Conservation (phyloP, 2,329 filamentous ascomycete species). For the Colletotrichum sojae region DNA sequence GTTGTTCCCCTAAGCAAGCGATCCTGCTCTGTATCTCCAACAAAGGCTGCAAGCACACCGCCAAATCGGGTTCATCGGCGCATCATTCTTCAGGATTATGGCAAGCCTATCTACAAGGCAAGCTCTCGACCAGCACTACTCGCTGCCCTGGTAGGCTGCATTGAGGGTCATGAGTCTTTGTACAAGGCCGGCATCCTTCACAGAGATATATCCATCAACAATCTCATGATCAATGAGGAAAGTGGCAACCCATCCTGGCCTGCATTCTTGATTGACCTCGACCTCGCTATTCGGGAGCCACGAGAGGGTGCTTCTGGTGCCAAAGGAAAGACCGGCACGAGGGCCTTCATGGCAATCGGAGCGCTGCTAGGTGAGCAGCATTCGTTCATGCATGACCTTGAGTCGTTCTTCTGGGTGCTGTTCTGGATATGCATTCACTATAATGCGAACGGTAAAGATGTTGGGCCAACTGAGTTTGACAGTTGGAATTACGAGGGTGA, state of each 20-base stretch:
- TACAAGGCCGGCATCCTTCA: slow-evolving; percentile 55
- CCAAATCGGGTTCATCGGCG: slow-evolving; percentile 57
- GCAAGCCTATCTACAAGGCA: slow-evolving; percentile 57
- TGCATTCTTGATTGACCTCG: slow-evolving; percentile 60
- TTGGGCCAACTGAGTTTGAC: slow-evolving; percentile 28
- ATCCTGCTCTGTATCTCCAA: no score
- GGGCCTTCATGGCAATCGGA: slow-evolving; percentile 63
- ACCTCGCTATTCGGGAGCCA: slow-evolving; percentile 52
- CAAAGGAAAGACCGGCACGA: slow-evolving; percentile 58
- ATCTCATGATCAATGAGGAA: slow-evolving; percentile 63
- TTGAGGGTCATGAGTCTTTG: slow-evolving; percentile 55
- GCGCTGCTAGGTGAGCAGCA: slow-evolving; percentile 57
- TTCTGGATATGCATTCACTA: slow-evolving; percentile 63
- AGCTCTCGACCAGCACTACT: slow-evolving; percentile 54
- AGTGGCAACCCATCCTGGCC: slow-evolving; percentile 53
- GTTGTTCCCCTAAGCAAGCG: slow-evolving; percentile 40
- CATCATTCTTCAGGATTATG: slow-evolving; percentile 57
- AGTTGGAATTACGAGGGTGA: slow-evolving; percentile 41
- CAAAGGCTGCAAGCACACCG: no score
- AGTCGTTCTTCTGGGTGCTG: slow-evolving; percentile 64
- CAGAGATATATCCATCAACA: slow-evolving; percentile 60
- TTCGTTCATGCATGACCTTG: slow-evolving; percentile 62
- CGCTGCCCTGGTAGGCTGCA: slow-evolving; percentile 53
- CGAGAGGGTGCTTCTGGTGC: slow-evolving; percentile 53
- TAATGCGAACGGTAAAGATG: slow-evolving; percentile 44